phyloP scores from a whole-genome alignment of 163 green algal species.

The Coccomyxa subellipsoidea region DNA sequence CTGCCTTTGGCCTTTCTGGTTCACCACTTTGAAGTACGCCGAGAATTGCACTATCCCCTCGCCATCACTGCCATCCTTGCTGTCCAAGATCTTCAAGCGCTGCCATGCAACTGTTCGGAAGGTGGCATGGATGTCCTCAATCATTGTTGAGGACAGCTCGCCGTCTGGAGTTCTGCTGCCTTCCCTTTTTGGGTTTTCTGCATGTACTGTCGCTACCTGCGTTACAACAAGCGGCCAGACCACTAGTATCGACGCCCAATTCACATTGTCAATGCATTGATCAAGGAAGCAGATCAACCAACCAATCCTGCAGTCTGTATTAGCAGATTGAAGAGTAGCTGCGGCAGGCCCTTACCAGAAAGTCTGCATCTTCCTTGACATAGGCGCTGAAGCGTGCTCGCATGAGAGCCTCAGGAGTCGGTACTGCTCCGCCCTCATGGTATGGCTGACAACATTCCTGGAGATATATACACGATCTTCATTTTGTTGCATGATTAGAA shows the following conservation, averaged over 20 bases:
- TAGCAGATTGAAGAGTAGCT: background rate
- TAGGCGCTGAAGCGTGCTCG: constrained; percentile 33
- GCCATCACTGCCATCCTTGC: constrained; percentile 12
- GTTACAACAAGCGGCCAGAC: background rate
- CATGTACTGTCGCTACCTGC: background rate
- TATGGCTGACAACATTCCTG: constrained; percentile 38
- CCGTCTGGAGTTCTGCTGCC: constrained; percentile 15
- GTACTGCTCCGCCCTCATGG: constrained; percentile 17
- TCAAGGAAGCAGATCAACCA: too few relatives aligned
- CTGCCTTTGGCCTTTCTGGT: constrained; percentile 35
- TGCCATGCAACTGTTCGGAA: constrained; percentile 32
- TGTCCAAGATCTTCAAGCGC: constrained; percentile 28
- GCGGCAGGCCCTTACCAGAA: constrained; percentile 24
- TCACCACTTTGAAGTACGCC: constrained; percentile 34
- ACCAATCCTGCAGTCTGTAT: too few relatives aligned
- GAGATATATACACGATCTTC: background rate
- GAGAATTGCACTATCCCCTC: constrained; percentile 42
- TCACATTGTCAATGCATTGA: background rate
- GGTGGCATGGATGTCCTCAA: constrained; percentile 31
- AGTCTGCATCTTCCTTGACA: constrained; percentile 28
- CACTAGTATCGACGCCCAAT: too few relatives aligned
- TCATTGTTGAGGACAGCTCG: constrained; percentile 10
- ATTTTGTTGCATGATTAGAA: background rate
- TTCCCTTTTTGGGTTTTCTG: constrained; percentile 6
- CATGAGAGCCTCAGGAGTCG: constrained; percentile 37